Evolutionary conservation across 345 rosid species (phyloP), one percentile per base, ranked within the genome.

Genomic region (Ailanthus altissimus): DNA sequence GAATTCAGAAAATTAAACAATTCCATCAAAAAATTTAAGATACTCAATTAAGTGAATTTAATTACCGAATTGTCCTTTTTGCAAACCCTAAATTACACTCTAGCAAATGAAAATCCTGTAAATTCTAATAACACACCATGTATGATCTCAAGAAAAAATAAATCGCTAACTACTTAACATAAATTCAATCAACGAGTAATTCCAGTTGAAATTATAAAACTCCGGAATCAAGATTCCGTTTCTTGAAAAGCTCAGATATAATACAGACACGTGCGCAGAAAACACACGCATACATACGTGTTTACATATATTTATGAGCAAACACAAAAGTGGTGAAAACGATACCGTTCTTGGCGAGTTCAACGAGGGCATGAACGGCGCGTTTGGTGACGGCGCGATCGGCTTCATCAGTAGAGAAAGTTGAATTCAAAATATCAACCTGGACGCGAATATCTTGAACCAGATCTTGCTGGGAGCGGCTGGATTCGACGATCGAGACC

Each of bases 261-360:
- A 60, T 4, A 64, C 15, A 50, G 14, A 25, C 23, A 38, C 25
- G 14, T 16, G 42, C 40, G 28, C 23, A 42, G 16, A 28, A 43
- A 5, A 49, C 53, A 8, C 26, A 32, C 15, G 5, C 40, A 5
- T 20, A 20, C 11, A 28, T 5, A 18, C 1, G 6, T 21, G 36
- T 20, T 18, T 3, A 59, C 5, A 51, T 0, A 14, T 26, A 54
- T 0, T 23, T 0, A 65, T 11, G 8, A 53, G 15, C 25, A 11
- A 23, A 14, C 11, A 26, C 16, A 75, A 15, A 75, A 15, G 16
- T 5, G 46, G 15, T 38, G 12, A 62, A 26, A 47, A 23, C 13
- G 4, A 18, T 62, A 93, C 97, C 95, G 66, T 81, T 83, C 81
- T 83, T 84, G 32, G 95, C 89, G 20, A 86, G 72, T n/a, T 86